phyloP scores from a whole-genome alignment of 208 protist genomes.

The Leishmania tropica region DNA sequence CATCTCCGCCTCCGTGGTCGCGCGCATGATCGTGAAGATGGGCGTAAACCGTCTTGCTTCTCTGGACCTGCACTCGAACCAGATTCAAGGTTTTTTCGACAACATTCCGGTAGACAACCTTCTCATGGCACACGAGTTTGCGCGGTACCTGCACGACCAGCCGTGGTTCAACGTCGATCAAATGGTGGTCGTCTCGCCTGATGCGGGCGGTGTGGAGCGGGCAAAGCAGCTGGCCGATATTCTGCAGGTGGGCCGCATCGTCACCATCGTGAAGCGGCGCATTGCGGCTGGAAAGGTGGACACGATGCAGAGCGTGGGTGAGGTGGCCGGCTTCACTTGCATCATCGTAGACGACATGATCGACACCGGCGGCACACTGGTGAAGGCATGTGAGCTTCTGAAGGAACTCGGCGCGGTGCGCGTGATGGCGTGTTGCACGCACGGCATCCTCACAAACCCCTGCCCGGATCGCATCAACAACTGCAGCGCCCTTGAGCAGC shows the following conservation, averaged over 20 bases:
- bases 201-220: constrained; percentile 95
- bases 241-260: constrained; percentile 88
- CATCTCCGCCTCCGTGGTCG: constrained; percentile 94
- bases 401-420: constrained; percentile 89
- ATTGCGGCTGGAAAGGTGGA: constrained; percentile 78
- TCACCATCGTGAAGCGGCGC: constrained; percentile 95
- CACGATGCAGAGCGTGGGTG: constrained; percentile 94
- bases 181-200: constrained; percentile 94
- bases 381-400: constrained; percentile 92
- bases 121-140: constrained; percentile 84
- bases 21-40: constrained; percentile 90
- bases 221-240: constrained; percentile 91
- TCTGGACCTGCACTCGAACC: constrained; percentile 94
- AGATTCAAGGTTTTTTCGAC: constrained; percentile 97
- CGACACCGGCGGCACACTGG: constrained; percentile 95
- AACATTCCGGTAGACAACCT: constrained; percentile 94
- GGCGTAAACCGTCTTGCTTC: constrained; percentile 92
- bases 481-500: constrained; percentile 80
- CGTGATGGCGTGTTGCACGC: constrained; percentile 94
- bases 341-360: constrained; percentile 97
- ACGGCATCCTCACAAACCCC: constrained; percentile 92
- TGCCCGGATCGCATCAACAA: constrained; percentile 90
- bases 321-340: constrained; percentile 91
- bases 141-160: constrained; percentile 62
- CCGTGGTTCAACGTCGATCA: constrained; percentile 79